A percentile compares a stretch with the other conserved stretches of the same genome.
These are phyloP conservation scores for Neurospora sp. DNA, from an alignment of 495 filamentous ascomycete genomes.

Conservation along the genomic window DNA sequence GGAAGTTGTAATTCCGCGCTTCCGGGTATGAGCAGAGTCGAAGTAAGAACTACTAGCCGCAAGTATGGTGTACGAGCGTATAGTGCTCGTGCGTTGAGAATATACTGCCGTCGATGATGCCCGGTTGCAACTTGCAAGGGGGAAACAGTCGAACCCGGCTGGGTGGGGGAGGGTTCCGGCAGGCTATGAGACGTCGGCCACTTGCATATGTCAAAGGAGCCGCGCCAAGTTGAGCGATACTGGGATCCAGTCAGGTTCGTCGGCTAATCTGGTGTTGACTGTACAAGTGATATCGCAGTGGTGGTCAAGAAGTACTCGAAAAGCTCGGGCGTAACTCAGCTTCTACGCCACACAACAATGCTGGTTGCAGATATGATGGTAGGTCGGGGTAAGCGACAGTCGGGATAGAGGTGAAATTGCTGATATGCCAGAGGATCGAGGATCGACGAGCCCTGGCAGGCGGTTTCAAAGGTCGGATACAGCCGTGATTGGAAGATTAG, in stretches of 20 bases:
- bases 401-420: background rate
- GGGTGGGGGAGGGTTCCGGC: background rate
- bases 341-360: background rate
- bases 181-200: conserved; percentile 1
- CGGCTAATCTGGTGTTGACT: conserved; percentile 6
- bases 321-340: background rate
- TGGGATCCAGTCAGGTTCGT: conserved; percentile 1
- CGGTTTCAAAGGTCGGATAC: background rate
- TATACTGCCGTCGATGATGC: background rate
- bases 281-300: background rate
- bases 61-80: background rate
- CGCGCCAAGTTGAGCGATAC: conserved; percentile 6
- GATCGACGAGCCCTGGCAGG: background rate
- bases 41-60: background rate
- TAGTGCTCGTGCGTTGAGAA: background rate
- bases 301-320: background rate
- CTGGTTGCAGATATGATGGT: background rate
- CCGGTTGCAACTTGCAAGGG: background rate
- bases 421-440: background rate
- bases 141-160: background rate
- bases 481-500: background rate
- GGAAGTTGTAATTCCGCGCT: conserved; percentile 1
- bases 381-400: background rate
- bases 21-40: background rate
- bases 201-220: conserved; percentile 2